Base-by-base conservation (phyloP, 2,329 filamentous ascomycete species). In the Chaetomiaceae sp. region DNA sequence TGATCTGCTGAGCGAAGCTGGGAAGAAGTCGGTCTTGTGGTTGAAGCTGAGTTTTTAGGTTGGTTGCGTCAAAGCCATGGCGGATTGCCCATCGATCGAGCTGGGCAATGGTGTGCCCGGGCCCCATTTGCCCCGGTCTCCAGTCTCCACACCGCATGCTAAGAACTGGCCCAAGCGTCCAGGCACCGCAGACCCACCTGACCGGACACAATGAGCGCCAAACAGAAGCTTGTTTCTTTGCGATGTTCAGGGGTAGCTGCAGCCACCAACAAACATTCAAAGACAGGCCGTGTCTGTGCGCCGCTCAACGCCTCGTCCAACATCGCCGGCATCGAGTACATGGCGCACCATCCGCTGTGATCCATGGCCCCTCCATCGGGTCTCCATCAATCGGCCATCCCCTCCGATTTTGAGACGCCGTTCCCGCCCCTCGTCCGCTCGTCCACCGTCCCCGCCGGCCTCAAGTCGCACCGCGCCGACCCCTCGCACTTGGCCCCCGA, bases 401-500 rank as follows among this genome's bases (percentile, higher is more conserved):
- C 61, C 52, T 60, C 62, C 55, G 66, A 67, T 52, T 59, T 61
- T 49, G 61, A 64, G 42, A 51, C 57, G 27, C 61, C 61, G n/a
- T 58, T 63, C 29, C 64, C 66, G 22, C 61, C 64, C 25, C 62
- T 75, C 36, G 66, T 68, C 46, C 73, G 73, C 55, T 68, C 74
- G 15, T 67, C 72, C 25, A 75, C 74, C 27, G 64, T 70, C 5
- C 74, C 73, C 12, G 58, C 64, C 39, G 66, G 68, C 34, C 60
- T 66, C 49, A 60, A 49, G 22, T 66, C 66, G 20, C 66, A 70
- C 27, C 75, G 76, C 42, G 69, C 76, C 49, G 81, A 85, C 62
- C 84, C 85, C 27, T 85, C 80, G 47, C 85, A 84, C 58, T 83
- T 95, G 38, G 86, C 89, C 4, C 90, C 90, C 15, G 87, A 92